Percentiles rank a stretch among this genome's conserved stretches.
Conservation (phyloP, 2,329 filamentous ascomycete genomes). For the Botrytis elliptica region DNA sequence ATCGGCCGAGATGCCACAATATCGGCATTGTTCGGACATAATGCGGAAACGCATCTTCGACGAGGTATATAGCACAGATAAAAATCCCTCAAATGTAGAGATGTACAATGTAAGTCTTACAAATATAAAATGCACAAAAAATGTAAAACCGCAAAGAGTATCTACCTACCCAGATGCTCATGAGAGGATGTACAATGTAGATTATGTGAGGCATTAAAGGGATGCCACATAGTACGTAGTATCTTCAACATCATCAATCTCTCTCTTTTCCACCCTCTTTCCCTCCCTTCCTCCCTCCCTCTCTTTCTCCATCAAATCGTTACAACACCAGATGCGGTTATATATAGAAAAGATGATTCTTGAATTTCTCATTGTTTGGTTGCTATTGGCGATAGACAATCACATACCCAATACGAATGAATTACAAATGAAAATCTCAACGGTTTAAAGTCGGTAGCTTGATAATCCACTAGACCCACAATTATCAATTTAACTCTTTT, state of each 20-base stretch:
- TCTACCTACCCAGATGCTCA: not conserved
- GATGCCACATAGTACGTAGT: not conserved
- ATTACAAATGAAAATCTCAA: constrained; percentile 15
- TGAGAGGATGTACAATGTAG: not conserved
- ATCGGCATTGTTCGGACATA: not conserved
- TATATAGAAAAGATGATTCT: not conserved
- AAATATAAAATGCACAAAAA: not conserved
- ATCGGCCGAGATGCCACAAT: not conserved
- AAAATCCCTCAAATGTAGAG: not conserved
- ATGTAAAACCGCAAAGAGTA: not conserved
- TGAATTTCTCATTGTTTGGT: not conserved
- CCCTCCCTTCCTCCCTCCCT: no score
- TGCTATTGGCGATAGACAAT: not conserved
- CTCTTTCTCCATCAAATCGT: not conserved
- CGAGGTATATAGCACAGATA: not conserved
- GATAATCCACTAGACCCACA: not conserved
- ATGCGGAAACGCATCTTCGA: not conserved
- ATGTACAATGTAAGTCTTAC: not conserved
- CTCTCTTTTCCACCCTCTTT: no score
- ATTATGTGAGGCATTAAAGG: not conserved
- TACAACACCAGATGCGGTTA: not conserved
- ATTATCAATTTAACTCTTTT: constrained; percentile 1
- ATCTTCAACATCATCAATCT: not conserved
- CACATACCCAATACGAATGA: not conserved
- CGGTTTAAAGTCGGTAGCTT: constrained; percentile 6